Evolutionary conservation across 306 rosid species (phyloP).

Genomic region (Aeschynomene evenia): DNA sequence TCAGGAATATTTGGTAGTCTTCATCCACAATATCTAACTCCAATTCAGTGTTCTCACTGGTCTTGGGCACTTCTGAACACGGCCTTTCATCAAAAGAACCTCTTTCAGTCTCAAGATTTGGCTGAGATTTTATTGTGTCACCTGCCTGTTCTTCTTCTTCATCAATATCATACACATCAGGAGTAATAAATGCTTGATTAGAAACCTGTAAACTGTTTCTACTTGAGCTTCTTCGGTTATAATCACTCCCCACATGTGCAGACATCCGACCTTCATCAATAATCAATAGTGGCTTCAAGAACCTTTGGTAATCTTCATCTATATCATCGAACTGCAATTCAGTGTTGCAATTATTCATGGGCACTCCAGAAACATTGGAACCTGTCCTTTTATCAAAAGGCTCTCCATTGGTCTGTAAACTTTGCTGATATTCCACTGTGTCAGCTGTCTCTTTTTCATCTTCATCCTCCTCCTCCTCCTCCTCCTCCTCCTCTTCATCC

Average conservation of each 20-base stretch:
- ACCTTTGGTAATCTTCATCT: constrained; percentile 36
- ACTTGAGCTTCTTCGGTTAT: neutral
- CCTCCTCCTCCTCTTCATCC: constrained; percentile 5
- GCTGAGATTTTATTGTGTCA: neutral
- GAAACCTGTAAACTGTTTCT: neutral
- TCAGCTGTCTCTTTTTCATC: neutral
- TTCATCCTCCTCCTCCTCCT: constrained; percentile 18
- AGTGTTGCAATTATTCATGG: neutral
- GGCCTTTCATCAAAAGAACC: neutral
- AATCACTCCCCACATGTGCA: neutral
- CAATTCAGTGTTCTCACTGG: neutral
- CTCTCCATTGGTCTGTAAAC: neutral
- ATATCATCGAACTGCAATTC: constrained; percentile 15
- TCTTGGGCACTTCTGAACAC: neutral
- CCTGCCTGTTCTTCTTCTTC: constrained; percentile 12
- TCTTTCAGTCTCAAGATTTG: neutral
- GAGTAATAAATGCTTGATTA: neutral
- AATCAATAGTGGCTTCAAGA: neutral
- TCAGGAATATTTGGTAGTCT: constrained; percentile 30
- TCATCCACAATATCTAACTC: constrained; percentile 29
- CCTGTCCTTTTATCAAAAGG: neutral
- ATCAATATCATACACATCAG: neutral
- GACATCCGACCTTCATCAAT: constrained; percentile 18
- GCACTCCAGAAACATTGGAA: neutral
- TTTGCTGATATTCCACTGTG: neutral